phyloP scores from a whole-genome alignment of 371 early-diverging fungal genomes.

The Lichtheimia corymbifera region DNA sequence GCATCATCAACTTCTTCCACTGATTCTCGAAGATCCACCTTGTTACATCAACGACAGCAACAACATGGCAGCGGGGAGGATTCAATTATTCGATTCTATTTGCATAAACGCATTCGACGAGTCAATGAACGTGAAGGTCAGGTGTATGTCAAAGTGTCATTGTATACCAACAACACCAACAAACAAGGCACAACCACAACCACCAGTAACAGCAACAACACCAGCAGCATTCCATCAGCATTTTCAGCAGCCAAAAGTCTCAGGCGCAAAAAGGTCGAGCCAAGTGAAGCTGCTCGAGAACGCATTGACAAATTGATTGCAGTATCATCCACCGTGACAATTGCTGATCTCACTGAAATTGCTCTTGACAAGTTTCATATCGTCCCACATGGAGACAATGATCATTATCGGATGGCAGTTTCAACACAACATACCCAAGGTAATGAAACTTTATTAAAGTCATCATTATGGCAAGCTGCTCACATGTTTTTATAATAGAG shows the following conservation, averaged over 20 bases:
- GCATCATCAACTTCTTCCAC: constrained; percentile 4
- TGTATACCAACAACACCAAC: constrained; percentile 19
- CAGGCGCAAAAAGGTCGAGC: constrained; percentile 17
- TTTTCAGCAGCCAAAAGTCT: constrained; percentile 1
- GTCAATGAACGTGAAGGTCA: constrained; percentile 44
- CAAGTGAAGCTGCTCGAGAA: constrained; percentile 11
- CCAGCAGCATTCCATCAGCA: background rate
- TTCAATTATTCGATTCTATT: constrained; percentile 47
- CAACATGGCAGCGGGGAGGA: constrained; percentile 45
- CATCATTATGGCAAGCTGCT: background rate
- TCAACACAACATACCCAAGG: constrained; percentile 14
- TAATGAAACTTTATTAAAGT: constrained; percentile 7
- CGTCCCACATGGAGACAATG: constrained; percentile 17
- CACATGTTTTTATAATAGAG: constrained; percentile 11
- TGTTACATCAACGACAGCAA: background rate
- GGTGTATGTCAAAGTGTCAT: constrained; percentile 46
- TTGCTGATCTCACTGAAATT: constrained; percentile 34
- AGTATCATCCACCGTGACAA: constrained; percentile 23
- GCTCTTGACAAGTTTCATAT: constrained; percentile 53
- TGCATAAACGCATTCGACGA: constrained; percentile 58
- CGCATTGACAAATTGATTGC: constrained; percentile 50
- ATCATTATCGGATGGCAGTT: constrained; percentile 19
- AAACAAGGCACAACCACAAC: background rate
- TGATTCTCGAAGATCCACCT: constrained; percentile 9
- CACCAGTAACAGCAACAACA: background rate